Evolutionary conservation across 2,329 filamentous ascomycete species (phyloP), one percentile per base, ranked within the genome.

Genomic region (Purpureocillium takamizusanense): DNA sequence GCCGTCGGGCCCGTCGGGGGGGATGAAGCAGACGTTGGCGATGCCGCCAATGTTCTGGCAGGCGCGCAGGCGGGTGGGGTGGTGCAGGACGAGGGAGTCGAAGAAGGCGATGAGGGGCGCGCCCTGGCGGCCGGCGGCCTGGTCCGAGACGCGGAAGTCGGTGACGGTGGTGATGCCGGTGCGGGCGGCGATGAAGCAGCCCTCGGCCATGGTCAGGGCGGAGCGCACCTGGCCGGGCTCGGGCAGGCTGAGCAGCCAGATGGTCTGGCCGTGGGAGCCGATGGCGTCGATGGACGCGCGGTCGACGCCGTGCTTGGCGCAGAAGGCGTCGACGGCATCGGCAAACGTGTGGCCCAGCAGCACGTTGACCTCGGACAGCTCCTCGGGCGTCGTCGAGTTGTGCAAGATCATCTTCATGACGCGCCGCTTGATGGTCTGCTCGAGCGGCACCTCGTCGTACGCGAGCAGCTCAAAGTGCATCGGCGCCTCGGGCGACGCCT

Each of bases 21-120:
- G 72, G 36, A 78, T 72, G 55, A 78, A 77, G 56, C 70, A 78
- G 17, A 80, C 69, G 46, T 75, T 79, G 23, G 70, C 71, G 31
- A 80, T 76, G 25, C 75, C 74, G 36, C 73, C 73, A 38, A 80
- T 78, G 48, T 78, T 78, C 49, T 79, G 72, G 51, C 74, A 78
- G 3, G 70, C 72, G 18, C 76, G 67, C 7, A 76, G 57, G 53
- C 74, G 76, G 4, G 56, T 69, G 0, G 74, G 67, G 45, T 76
- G 67, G 39, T 68, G 66, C 4, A 76, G 56, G 1, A 73, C 43
- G 4, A 72, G 50, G 0, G 63, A 59, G 39, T 76, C 68, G 47
- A 75, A 69, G 43, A 74, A 72, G 6, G 62, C 66, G 41, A 69
- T 65, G n/a, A 73, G 56, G 1, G 71, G 67, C 9, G 68, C 64